Evolutionary conservation across 208 protist species (phyloP).

Genomic region (Leishmania amazonensis): DNA sequence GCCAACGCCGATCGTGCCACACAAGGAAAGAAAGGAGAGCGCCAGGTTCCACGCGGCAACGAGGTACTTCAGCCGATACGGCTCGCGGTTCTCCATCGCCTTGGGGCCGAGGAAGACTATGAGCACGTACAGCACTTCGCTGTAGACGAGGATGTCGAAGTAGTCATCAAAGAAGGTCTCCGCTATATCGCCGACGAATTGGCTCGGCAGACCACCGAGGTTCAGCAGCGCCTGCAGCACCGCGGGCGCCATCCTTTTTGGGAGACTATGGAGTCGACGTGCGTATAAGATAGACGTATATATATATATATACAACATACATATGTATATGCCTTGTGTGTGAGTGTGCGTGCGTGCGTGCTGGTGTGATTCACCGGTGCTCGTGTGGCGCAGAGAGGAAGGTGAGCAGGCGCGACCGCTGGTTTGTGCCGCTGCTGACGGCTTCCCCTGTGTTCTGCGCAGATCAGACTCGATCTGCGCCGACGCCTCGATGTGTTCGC

Average conservation of each 20-base stretch:
- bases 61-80: constrained; percentile 54
- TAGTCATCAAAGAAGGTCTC: constrained; percentile 50
- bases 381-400: neutral
- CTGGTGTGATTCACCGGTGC: neutral
- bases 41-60: constrained; percentile 82
- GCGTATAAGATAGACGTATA: neutral
- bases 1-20: constrained; percentile 29
- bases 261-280: neutral
- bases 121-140: constrained; percentile 51
- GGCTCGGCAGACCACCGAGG: constrained; percentile 34
- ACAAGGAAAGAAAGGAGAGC: constrained; percentile 76
- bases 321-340: neutral
- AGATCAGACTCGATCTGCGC: no score
- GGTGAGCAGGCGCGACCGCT: neutral
- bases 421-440: no score
- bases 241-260: constrained; percentile 6
- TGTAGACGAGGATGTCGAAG: constrained; percentile 53
- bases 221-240: constrained; percentile 38
- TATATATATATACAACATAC: constrained; percentile 1
- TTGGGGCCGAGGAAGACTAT: constrained; percentile 61
- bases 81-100: constrained; percentile 64
- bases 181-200: constrained; percentile 42
- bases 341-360: neutral
- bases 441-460: no score
- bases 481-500: no score